Conservation (phyloP, 2,329 filamentous ascomycete species). For the Xylariaceae sp. region DNA sequence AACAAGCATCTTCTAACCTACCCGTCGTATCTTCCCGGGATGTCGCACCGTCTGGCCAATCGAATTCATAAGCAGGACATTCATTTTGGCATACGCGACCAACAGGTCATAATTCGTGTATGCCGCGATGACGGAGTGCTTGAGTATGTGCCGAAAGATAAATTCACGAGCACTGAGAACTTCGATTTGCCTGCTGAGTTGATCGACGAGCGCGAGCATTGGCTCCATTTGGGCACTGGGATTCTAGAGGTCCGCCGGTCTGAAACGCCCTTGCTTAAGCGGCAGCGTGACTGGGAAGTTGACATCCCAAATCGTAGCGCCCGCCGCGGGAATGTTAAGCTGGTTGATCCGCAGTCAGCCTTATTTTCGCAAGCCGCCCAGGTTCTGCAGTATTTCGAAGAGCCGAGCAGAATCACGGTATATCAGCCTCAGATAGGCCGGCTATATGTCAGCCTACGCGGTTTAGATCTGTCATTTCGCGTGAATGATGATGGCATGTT, state of each 20-base stretch:
- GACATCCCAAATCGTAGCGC: constrained; percentile 26
- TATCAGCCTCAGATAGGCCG: constrained; percentile 37
- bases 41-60: constrained; percentile 41
- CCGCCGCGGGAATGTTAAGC: constrained; percentile 14
- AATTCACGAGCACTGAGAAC: constrained; percentile 24
- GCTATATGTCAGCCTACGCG: constrained; percentile 46
- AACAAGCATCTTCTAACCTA: constrained; percentile 41
- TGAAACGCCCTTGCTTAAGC: constrained; percentile 27
- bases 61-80: constrained; percentile 38
- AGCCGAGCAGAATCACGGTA: constrained; percentile 39
- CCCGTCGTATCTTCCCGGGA: constrained; percentile 48
- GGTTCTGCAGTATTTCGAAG: constrained; percentile 49
- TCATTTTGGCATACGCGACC: constrained; percentile 49
- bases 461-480: constrained; percentile 48
- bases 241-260: constrained; percentile 47
- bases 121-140: constrained; percentile 3
- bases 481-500: constrained; percentile 43
- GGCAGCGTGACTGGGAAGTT: constrained; percentile 34
- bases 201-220: constrained; percentile 52
- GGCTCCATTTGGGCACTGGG: constrained; percentile 44
- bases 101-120: constrained; percentile 41
- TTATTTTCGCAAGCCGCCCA: constrained; percentile 36
- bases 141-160: constrained; percentile 33
- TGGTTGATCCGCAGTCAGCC: constrained; percentile 47
- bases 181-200: constrained; percentile 51